Evolutionary conservation across 2,329 filamentous ascomycete species (phyloP).

Genomic region (Tolypocladium ovalisporum): DNA sequence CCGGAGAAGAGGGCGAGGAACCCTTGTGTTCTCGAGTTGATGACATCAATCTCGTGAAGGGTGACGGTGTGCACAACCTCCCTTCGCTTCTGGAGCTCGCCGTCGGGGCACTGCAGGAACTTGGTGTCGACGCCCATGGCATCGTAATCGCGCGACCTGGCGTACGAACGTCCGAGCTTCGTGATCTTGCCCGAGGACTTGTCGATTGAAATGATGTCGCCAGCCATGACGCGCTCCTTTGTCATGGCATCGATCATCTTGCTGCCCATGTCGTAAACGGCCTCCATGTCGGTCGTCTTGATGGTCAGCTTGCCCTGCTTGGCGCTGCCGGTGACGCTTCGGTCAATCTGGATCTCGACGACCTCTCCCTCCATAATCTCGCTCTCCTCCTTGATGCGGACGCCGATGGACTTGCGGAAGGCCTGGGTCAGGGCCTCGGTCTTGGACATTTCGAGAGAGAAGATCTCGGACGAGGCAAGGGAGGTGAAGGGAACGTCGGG

Average conservation of each 20-base stretch:
- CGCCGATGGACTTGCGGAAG: slow-evolving; percentile 97
- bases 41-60: slow-evolving; percentile 97
- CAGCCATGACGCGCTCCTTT: slow-evolving; percentile 97
- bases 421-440: slow-evolving; percentile 96
- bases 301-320: slow-evolving; percentile 99
- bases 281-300: slow-evolving; percentile 99
- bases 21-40: slow-evolving; percentile 97
- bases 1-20: slow-evolving; percentile 96
- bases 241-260: slow-evolving; percentile 99
- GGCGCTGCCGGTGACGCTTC: slow-evolving; percentile 89
- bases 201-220: slow-evolving; percentile 96
- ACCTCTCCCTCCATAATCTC: slow-evolving; percentile 99
- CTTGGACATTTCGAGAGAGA: slow-evolving; percentile 98
- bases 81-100: slow-evolving; percentile 92
- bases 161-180: slow-evolving; percentile 90
- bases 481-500: slow-evolving; percentile 94
- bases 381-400: slow-evolving; percentile 96
- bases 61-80: slow-evolving; percentile 96
- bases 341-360: slow-evolving; percentile 96
- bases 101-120: slow-evolving; percentile 94
- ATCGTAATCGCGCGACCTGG: slow-evolving; percentile 93
- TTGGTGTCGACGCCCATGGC: slow-evolving; percentile 98
- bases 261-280: slow-evolving; percentile 97
- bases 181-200: slow-evolving; percentile 98
- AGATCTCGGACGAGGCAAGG: slow-evolving; percentile 92